phyloP scores from a whole-genome alignment of 1,284 basidiomycete genomes.

The Trichosporon asahii region DNA sequence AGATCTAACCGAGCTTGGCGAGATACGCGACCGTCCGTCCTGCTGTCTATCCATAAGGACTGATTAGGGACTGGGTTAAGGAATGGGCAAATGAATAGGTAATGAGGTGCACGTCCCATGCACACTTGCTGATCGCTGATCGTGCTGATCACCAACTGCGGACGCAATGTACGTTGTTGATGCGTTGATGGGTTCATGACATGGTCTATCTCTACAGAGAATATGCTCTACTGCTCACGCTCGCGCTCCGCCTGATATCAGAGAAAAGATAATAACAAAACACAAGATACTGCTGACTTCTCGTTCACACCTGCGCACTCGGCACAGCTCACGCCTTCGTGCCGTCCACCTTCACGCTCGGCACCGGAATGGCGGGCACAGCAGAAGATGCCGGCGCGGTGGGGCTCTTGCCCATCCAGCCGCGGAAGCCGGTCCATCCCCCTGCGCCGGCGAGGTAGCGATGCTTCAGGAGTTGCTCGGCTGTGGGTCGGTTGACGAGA shows the following conservation, averaged over 20 bases:
- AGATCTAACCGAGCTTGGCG: neutral
- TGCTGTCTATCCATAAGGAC: neutral
- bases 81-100: neutral
- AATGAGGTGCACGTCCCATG: neutral
- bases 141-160: too few species aligned
- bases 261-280: neutral
- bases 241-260: neutral
- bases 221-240: neutral
- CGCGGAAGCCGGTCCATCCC: slow-evolving; percentile 45
- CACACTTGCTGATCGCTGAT: neutral
- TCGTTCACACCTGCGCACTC: too few species aligned
- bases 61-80: neutral
- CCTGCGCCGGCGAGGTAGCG: slow-evolving; percentile 40
- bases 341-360: too few species aligned
- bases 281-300: neutral
- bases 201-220: neutral
- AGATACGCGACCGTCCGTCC: neutral
- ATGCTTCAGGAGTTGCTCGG: slow-evolving; percentile 45
- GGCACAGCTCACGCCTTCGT: too few species aligned
- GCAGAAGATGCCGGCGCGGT: neutral
- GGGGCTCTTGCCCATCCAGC: slow-evolving; percentile 33
- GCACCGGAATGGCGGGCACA: neutral
- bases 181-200: too few species aligned
- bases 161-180: too few species aligned
- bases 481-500: slow-evolving; percentile 41